A percentile compares a stretch with the other conserved stretches of the same genome.
phyloP scores from a whole-genome alignment of 83 land plant species.

The Picea engelmannii region DNA sequence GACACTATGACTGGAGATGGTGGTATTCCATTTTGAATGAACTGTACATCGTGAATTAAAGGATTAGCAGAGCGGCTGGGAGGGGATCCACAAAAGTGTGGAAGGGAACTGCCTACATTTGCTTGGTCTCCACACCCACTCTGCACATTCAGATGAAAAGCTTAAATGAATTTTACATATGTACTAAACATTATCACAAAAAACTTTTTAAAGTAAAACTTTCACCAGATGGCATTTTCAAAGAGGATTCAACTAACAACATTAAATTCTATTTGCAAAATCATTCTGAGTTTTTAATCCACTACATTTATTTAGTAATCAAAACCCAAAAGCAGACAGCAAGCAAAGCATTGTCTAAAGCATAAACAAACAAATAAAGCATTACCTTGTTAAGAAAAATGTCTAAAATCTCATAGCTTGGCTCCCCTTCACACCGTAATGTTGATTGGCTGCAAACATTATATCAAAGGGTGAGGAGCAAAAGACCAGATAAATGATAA shows the following conservation, averaged over 20 bases:
- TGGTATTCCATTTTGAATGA: neutral
- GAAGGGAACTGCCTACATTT: neutral
- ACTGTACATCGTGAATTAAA: slow-evolving; percentile 21
- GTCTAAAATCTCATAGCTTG: slow-evolving; percentile 7
- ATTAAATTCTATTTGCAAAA: neutral
- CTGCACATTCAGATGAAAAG: neutral
- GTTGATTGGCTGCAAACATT: neutral
- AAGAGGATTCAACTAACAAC: neutral
- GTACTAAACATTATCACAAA: neutral
- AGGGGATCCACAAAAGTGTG: slow-evolving; percentile 32
- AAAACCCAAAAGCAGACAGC: neutral
- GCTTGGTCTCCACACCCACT: slow-evolving; percentile 12
- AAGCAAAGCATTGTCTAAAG: neutral
- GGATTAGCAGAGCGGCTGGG: slow-evolving; percentile 30
- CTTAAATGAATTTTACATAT: neutral
- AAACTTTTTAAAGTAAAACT: neutral
- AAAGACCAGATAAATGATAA: no score
- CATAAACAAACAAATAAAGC: neutral
- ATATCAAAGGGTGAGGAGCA: no score
- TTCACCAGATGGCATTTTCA: neutral
- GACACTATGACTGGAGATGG: slow-evolving; percentile 3
- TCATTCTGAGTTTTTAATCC: neutral
- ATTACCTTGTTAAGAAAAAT: slow-evolving; percentile 12
- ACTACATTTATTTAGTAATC: neutral
- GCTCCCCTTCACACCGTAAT: neutral